Base-by-base conservation (phyloP, 1,284 basidiomycete species). In the Pseudozyma tsukubaensis region DNA sequence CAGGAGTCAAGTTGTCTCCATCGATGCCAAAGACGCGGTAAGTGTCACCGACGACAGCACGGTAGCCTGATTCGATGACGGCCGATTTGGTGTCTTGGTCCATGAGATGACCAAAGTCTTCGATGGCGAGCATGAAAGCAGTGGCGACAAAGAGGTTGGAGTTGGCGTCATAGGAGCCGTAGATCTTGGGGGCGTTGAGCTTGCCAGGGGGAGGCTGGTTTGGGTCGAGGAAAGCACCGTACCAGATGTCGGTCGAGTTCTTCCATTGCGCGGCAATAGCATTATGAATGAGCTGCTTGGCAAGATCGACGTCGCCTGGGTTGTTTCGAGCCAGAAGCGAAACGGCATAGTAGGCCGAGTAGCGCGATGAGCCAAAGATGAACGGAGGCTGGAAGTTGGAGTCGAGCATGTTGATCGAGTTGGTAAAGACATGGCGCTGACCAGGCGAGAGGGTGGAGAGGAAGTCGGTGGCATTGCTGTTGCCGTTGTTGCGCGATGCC, bases 111-210 rank as follows among this genome's bases (percentile, higher is more conserved):
- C 53, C 49, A 36, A 69, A 69, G 18, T 69, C 66, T 16, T 62
- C 47, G 44, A 69, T 53, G 29, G 66, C 66, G 12, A 69, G 42
- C 55, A 69, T 69, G 60, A 63, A 69, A 47, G 66, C 66, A 19
- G 66, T 69, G 5, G 66, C 66, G 8, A 69, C 66, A 34, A 69
- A 69, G 50, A 69, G 60, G 19, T 69, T 69, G 34, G 66, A 69
- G 51, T 69, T 69, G 40, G 66, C 52, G 51, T 69, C 66, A 39
- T 62, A 69, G 12, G 55, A 62, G 55, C 66, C 66, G 21, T 69
- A 69, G 47, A 69, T 69, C 55, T 55, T 63, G 56, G 66, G 66
- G 1, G 59, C 47, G 19, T 69, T 62, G 50, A 69, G 59, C 40
- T 57, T 47, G 44, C 66, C 59, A 24, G 66, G 66, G 29, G 56